Evolutionary conservation across 2,329 filamentous ascomycete genomes (phyloP).

Genomic region (Alternaria gansuensis): DNA sequence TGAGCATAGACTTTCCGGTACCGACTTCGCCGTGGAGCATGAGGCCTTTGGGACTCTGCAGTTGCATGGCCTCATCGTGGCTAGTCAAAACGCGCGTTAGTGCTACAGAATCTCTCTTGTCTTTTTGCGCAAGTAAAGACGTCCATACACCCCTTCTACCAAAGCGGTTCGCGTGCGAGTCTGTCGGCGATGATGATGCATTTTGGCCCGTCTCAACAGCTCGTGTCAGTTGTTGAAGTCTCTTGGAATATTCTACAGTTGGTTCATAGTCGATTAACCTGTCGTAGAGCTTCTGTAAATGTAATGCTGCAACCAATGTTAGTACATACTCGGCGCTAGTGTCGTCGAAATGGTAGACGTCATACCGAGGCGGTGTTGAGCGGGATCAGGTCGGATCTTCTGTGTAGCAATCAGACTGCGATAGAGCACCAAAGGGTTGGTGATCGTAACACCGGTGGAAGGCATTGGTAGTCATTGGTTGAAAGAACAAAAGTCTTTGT

Average conservation of each 20-base stretch:
- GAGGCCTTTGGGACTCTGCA: constrained; percentile 76
- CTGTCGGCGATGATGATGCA: constrained; percentile 47
- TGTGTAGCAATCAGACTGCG: constrained; percentile 73
- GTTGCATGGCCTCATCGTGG: constrained; percentile 74
- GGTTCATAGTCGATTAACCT: constrained; percentile 82
- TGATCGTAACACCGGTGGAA: constrained; percentile 57
- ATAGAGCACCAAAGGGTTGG: constrained; percentile 80
- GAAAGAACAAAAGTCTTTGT: constrained; percentile 15
- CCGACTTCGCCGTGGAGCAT: constrained; percentile 84
- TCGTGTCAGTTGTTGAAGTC: constrained; percentile 68
- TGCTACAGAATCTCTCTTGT: constrained; percentile 65
- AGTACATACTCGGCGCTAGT: constrained; percentile 29
- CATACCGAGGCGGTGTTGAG: constrained; percentile 71
- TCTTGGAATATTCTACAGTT: constrained; percentile 71
- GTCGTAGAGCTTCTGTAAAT: constrained; percentile 79
- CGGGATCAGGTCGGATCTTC: constrained; percentile 72
- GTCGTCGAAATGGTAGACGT: constrained; percentile 44
- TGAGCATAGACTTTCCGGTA: constrained; percentile 85
- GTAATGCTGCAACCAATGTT: constrained; percentile 63
- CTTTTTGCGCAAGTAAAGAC: constrained; percentile 62
- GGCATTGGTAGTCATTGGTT: constrained; percentile 47
- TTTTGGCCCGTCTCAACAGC: constrained; percentile 48
- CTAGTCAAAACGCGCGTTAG: constrained; percentile 73
- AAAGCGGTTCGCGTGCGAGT: constrained; percentile 31
- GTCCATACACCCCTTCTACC: constrained; percentile 62